Evolutionary conservation across 768 basidiomycete species (phyloP).

Genomic region (Leccinum rimulosum): DNA sequence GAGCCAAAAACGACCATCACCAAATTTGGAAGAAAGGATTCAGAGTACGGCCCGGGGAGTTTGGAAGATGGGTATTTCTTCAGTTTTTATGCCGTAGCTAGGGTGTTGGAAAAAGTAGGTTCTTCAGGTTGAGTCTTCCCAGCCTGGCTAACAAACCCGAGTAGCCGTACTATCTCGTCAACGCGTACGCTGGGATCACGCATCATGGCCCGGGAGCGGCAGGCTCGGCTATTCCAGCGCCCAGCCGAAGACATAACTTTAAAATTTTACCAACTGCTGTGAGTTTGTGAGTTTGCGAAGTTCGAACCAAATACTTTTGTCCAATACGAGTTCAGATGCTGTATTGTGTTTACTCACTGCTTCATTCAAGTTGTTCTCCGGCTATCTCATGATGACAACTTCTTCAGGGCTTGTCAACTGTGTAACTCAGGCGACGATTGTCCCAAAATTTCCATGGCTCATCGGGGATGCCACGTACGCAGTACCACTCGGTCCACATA

Average conservation of each 20-base stretch:
- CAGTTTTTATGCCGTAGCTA: background rate
- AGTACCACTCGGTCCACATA: background rate
- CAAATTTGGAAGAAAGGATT: conserved; percentile 10
- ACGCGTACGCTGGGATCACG: background rate
- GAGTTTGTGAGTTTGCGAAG: background rate
- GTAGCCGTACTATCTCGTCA: background rate
- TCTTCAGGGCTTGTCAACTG: background rate
- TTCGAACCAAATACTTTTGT: background rate
- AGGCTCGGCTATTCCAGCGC: background rate
- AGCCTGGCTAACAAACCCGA: background rate
- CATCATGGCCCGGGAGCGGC: background rate
- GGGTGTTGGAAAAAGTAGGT: no score
- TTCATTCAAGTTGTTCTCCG: background rate
- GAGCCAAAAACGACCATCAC: background rate
- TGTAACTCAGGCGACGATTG: background rate
- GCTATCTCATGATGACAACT: background rate
- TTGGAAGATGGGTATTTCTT: background rate
- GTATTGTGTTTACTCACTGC: background rate
- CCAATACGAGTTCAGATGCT: background rate
- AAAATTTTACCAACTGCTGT: background rate
- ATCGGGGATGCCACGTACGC: background rate
- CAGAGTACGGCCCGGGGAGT: no score
- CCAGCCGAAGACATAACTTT: background rate
- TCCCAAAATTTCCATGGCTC: background rate
- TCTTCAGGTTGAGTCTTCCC: no score